phyloP scores from a whole-genome alignment of 2,329 filamentous ascomycete genomes.

The Alternaria atra region DNA sequence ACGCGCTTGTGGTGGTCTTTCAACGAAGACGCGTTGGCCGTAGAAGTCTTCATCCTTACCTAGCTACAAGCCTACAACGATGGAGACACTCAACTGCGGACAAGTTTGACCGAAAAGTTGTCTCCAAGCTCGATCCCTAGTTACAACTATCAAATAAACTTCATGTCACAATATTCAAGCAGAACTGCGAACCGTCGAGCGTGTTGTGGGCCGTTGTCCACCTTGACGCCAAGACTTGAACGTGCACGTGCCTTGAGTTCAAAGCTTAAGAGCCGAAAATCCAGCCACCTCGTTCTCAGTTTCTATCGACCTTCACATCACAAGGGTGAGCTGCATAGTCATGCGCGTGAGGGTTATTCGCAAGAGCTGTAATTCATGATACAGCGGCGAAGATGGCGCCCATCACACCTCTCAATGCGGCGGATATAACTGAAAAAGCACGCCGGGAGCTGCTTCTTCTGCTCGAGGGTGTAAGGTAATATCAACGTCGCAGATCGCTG shows the following conservation, averaged over 20 bases:
- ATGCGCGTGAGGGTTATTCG: slow-evolving; percentile 11
- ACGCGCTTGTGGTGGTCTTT: too few relatives aligned
- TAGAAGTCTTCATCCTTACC: neutral
- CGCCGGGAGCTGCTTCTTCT: slow-evolving; percentile 89
- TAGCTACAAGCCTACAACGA: neutral
- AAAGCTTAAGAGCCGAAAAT: slow-evolving; percentile 18
- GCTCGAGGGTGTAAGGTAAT: slow-evolving; percentile 88
- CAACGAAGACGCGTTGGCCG: too few relatives aligned
- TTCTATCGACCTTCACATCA: slow-evolving; percentile 13
- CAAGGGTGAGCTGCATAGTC: slow-evolving; percentile 16
- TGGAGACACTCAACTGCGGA: too few relatives aligned
- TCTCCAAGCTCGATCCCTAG: neutral
- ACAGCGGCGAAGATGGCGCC: slow-evolving; percentile 66
- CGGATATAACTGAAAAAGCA: slow-evolving; percentile 80
- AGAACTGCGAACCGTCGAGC: neutral
- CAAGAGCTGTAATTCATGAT: slow-evolving; percentile 19
- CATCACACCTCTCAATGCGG: slow-evolving; percentile 74
- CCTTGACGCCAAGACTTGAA: slow-evolving; percentile 19
- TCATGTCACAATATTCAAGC: neutral
- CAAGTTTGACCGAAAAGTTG: neutral
- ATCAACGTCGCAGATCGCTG: slow-evolving; percentile 33
- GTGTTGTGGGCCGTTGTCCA: neutral
- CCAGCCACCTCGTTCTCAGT: slow-evolving; percentile 2
- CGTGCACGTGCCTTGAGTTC: slow-evolving; percentile 26
- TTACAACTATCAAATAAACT: too few relatives aligned